phyloP scores from a whole-genome alignment of 2,329 filamentous ascomycete genomes.

The Byssothecium circinans region DNA sequence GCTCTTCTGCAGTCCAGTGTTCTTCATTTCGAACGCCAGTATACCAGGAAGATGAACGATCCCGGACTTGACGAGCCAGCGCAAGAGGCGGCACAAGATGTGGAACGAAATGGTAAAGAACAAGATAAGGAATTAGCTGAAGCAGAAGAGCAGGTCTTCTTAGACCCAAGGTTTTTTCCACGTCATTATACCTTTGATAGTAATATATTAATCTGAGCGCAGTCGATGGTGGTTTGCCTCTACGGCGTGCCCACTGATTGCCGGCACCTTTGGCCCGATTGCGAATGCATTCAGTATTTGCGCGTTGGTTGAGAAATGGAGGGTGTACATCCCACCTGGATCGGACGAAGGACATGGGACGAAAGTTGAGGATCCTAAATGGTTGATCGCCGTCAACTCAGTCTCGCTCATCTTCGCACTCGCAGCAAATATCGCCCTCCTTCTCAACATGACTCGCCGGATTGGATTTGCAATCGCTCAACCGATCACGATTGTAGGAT shows the following conservation, averaged over 20 bases:
- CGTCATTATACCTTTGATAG: neutral
- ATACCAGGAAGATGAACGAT: conserved; percentile 44
- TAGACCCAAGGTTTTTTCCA: conserved; percentile 46
- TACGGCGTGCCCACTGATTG: conserved; percentile 60
- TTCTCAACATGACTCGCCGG: conserved; percentile 62
- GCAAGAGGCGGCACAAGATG: conserved; percentile 48
- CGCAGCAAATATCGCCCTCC: conserved; percentile 56
- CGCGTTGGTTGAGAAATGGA: conserved; percentile 60
- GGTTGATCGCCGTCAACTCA: conserved; percentile 58
- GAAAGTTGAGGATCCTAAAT: conserved; percentile 57
- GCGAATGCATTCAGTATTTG: conserved; percentile 59
- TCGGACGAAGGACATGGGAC: conserved; percentile 48
- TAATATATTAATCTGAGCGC: neutral
- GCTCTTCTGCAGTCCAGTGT: neutral
- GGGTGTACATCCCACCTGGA: conserved; percentile 53
- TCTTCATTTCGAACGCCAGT: neutral
- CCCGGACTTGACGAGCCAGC: conserved; percentile 57
- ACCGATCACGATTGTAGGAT: conserved; percentile 63
- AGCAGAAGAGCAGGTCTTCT: conserved; percentile 46
- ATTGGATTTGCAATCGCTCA: conserved; percentile 59
- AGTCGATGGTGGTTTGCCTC: conserved; percentile 64
- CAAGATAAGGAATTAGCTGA: conserved; percentile 40
- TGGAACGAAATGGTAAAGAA: conserved; percentile 43
- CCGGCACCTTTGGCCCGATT: conserved; percentile 58
- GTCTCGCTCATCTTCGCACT: conserved; percentile 58